phyloP scores from a whole-genome alignment of 2,329 filamentous ascomycete species.

The Lachnellula arida region DNA sequence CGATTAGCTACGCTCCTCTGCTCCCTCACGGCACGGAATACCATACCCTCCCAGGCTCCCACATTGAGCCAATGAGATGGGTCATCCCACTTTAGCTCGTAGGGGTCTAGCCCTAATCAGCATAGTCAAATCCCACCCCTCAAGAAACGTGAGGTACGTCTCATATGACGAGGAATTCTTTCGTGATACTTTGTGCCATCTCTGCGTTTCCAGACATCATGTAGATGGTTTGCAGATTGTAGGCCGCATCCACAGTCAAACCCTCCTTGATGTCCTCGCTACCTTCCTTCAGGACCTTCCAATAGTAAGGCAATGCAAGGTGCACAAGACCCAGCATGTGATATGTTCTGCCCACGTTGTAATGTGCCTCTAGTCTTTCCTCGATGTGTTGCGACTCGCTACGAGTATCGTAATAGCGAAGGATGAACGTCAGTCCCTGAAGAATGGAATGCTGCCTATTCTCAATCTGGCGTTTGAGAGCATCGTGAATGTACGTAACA shows the following conservation, averaged over 20 bases:
- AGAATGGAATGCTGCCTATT: conserved; percentile 85
- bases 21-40: too few species aligned
- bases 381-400: conserved; percentile 33
- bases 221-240: conserved; percentile 66
- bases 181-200: conserved; percentile 56
- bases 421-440: conserved; percentile 79
- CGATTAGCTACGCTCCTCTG: too few species aligned
- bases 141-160: background rate
- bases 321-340: conserved; percentile 70
- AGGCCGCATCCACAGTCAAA: conserved; percentile 66
- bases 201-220: conserved; percentile 57
- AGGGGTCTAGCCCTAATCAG: too few species aligned
- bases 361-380: conserved; percentile 70
- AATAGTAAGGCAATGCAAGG: conserved; percentile 69
- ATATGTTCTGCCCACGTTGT: conserved; percentile 73
- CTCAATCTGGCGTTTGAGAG: conserved; percentile 81
- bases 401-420: conserved; percentile 64
- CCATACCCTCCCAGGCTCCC: background rate
- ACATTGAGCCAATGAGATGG: background rate
- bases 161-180: conserved; percentile 46
- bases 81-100: background rate
- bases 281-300: conserved; percentile 40
- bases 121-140: background rate
- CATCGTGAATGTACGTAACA: conserved; percentile 81
- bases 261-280: conserved; percentile 42